Base-by-base conservation (phyloP, 179 eudicot species). In the Spergularia azorica region DNA sequence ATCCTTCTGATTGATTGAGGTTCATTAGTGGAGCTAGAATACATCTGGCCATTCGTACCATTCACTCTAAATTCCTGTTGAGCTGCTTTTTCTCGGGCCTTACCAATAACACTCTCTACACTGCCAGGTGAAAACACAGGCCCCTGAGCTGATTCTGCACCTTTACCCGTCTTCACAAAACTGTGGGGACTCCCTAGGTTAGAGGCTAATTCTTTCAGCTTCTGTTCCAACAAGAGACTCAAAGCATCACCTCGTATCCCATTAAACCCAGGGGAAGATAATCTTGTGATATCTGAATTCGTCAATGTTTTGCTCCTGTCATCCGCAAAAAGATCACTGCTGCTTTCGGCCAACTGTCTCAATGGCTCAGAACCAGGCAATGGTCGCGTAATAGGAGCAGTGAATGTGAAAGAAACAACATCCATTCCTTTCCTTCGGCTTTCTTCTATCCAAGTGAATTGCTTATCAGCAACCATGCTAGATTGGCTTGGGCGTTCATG, bases 341-440 rank as follows among this genome's bases (percentile, higher is more conserved):
- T 80, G 18, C 78, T 81, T 71, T 86, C 89, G 38, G 46, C 65
- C 58, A 71, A 43, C 16, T 75, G 82, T 56, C 77, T 79, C 9
- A 83, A 77, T 20, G 76, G 67, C 68, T 83, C 88, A 15, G 78
- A 71, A 15, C 80, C 79, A 68, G 79, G 83, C 56, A 76, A 50
- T 32, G 90, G 77, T 56, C 92, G 83, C 20, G 91, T 78, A 79
- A 91, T 84, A 36, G 98, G 99, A 83, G 98, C 80, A 66, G 86
- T 90, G 80, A 95, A 95, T 52, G 99, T 94, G 82, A 95, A 95
- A 63, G 99, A 95, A 82, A 95, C 88, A 79, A 94, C 92, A 83
- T 91, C 98, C 76, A 82, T 86, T 66, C 92, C 96, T 74, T 89
- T 88, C 81, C 83, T 89, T 73, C 87, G 81, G 79, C 77, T 85